A percentile compares a stretch with the other conserved stretches of the same genome.
phyloP scores from a whole-genome alignment of 768 basidiomycete species.

The Pleurotus citrinopileatus region DNA sequence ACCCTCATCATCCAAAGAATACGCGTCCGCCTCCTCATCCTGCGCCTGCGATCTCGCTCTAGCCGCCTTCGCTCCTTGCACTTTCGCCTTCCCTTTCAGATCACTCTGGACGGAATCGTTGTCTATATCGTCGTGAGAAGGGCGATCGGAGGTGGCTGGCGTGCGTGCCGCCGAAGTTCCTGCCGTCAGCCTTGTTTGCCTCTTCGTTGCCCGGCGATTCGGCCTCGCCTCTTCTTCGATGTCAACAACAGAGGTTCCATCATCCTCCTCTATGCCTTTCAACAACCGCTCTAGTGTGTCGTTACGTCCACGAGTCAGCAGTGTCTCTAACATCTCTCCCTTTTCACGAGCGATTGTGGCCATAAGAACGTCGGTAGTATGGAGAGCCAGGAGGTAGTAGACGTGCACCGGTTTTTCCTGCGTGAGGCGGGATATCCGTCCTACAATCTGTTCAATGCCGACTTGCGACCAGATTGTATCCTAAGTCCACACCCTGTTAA shows the following conservation, averaged over 20 bases:
- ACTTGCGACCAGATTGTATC: slow-evolving; percentile 9
- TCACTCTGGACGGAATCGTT: too few relatives aligned
- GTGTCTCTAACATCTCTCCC: neutral
- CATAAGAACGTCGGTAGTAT: slow-evolving; percentile 10
- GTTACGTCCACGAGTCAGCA: neutral
- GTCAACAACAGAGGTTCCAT: neutral
- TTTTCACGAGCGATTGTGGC: neutral
- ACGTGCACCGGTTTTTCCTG: slow-evolving; percentile 9
- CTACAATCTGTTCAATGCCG: neutral
- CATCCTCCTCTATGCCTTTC: neutral
- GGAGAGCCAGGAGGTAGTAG: slow-evolving; percentile 3
- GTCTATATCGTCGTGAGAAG: too few relatives aligned
- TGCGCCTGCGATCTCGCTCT: too few relatives aligned
- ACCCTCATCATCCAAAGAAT: too few relatives aligned
- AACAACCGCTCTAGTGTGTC: neutral
- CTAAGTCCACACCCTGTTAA: neutral
- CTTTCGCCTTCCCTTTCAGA: too few relatives aligned
- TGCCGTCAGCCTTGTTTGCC: neutral
- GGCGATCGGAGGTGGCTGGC: too few relatives aligned
- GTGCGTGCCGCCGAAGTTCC: neutral
- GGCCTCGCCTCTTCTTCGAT: neutral
- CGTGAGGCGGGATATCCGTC: slow-evolving; percentile 1
- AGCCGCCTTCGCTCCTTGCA: too few relatives aligned
- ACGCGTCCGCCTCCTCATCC: too few relatives aligned
- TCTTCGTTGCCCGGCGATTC: neutral